Evolutionary conservation across 139 green algal genomes (phyloP).

Genomic region (Volvox africanus): DNA sequence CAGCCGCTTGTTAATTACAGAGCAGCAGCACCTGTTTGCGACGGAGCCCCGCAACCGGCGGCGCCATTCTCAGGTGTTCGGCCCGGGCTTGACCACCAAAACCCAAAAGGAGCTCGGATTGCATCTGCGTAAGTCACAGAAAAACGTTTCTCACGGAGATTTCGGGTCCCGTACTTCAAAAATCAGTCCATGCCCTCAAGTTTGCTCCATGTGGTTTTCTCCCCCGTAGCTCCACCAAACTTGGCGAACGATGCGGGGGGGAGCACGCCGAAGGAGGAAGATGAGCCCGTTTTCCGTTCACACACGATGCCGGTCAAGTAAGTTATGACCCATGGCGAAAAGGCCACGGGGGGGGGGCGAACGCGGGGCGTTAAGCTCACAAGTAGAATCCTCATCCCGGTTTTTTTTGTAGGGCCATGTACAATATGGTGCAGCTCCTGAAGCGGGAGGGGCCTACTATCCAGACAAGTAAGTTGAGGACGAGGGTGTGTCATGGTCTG

Average conservation of each 20-base stretch:
- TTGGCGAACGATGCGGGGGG: background rate
- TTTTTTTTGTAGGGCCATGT: constrained; percentile 34
- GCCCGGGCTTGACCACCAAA: constrained; percentile 30
- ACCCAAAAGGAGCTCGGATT: constrained; percentile 40
- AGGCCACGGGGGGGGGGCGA: background rate
- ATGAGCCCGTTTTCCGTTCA: constrained; percentile 45
- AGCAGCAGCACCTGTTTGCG: constrained; percentile 59
- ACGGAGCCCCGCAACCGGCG: constrained; percentile 57
- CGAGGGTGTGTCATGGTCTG: background rate
- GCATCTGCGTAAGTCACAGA: constrained; percentile 30
- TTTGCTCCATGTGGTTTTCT: background rate
- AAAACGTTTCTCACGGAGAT: background rate
- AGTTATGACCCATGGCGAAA: background rate
- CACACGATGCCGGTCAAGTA: constrained; percentile 59
- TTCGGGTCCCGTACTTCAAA: background rate
- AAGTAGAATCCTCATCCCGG: too few relatives aligned
- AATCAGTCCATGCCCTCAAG: too few relatives aligned
- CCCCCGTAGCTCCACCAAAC: background rate
- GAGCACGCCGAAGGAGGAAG: constrained; percentile 2
- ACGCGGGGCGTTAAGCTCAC: too few relatives aligned
- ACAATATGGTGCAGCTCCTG: constrained; percentile 53
- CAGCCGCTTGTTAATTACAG: constrained; percentile 76
- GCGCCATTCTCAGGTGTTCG: constrained; percentile 47
- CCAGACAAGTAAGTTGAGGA: background rate
- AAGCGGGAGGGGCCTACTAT: constrained; percentile 16